Evolutionary conservation across 441 rosid genomes (phyloP).

Genomic region (Populus hybrid): DNA sequence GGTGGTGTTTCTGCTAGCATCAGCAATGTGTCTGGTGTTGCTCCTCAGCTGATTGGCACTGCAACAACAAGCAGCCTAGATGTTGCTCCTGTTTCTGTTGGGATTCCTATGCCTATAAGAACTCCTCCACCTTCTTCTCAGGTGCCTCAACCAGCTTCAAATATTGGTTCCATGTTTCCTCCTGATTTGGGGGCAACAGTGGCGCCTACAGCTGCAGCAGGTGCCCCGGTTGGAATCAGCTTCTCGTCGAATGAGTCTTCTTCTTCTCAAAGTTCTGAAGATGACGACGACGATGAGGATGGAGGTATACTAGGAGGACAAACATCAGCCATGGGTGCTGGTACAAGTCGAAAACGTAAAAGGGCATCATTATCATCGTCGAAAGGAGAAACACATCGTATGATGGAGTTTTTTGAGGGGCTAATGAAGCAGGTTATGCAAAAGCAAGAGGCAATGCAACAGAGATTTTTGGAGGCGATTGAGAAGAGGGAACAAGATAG

Average conservation of each 20-base stretch:
- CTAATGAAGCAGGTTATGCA: slow-evolving; percentile 68
- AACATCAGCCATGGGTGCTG: slow-evolving; percentile 30
- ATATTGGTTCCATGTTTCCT: slow-evolving; percentile 18
- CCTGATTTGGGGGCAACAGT: slow-evolving; percentile 7
- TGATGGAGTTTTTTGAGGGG: slow-evolving; percentile 64
- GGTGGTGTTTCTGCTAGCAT: background rate
- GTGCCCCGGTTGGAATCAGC: slow-evolving; percentile 25
- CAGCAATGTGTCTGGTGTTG: slow-evolving; percentile 9
- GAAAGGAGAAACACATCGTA: slow-evolving; percentile 33
- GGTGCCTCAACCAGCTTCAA: background rate
- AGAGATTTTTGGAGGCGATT: slow-evolving; percentile 57
- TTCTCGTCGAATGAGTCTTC: slow-evolving; percentile 65
- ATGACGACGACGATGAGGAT: slow-evolving; percentile 30
- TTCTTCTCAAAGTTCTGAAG: slow-evolving; percentile 47
- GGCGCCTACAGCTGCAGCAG: slow-evolving; percentile 21
- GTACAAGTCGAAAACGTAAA: slow-evolving; percentile 64
- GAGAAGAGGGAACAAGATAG: slow-evolving; percentile 75
- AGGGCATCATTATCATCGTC: slow-evolving; percentile 32
- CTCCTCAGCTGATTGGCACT: background rate
- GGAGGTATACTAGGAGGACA: slow-evolving; percentile 7
- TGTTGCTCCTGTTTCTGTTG: slow-evolving; percentile 60
- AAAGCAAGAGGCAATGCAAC: slow-evolving; percentile 74
- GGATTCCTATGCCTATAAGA: slow-evolving; percentile 41
- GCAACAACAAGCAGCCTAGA: slow-evolving; percentile 24
- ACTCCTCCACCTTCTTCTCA: slow-evolving; percentile 25